Percentiles rank a stretch among this genome's conserved stretches.
These are phyloP conservation scores for Pythium utonaiense DNA, from an alignment of 352 stramenopile species.

Conservation along the genomic window DNA sequence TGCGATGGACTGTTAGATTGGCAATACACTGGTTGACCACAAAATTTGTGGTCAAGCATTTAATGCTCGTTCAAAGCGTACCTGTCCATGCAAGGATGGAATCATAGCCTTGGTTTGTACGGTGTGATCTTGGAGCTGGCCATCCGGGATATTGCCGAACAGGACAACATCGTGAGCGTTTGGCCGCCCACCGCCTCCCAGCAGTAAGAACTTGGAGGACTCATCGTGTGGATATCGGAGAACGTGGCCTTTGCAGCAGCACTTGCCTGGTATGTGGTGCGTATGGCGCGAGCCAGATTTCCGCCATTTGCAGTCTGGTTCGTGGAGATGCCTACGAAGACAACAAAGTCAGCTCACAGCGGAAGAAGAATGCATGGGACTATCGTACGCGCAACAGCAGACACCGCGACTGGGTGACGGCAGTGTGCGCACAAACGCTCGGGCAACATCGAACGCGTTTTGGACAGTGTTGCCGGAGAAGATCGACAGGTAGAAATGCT, in stretches of 20 bases:
- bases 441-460: conserved; percentile 73
- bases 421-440: conserved; percentile 54
- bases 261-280: conserved; percentile 53
- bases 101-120: conserved; percentile 53
- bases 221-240: conserved; percentile 73
- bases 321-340: conserved; percentile 60
- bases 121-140: conserved; percentile 56
- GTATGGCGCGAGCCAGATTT: conserved; percentile 55
- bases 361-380: neutral
- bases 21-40: too few relatives aligned
- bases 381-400: conserved; percentile 78
- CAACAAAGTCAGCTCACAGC: neutral
- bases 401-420: conserved; percentile 56
- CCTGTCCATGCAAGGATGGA: conserved; percentile 69
- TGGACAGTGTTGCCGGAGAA: conserved; percentile 71
- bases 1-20: too few relatives aligned
- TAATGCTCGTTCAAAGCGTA: conserved; percentile 5
- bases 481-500: conserved; percentile 81
- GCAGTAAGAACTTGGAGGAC: conserved; percentile 76
- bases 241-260: conserved; percentile 65
- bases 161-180: conserved; percentile 60
- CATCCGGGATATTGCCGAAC: conserved; percentile 64
- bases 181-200: conserved; percentile 34
- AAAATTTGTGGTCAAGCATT: too few relatives aligned
- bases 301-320: conserved; percentile 64